Conservation (phyloP, 768 basidiomycete species). For the Pleurotus giganteus region DNA sequence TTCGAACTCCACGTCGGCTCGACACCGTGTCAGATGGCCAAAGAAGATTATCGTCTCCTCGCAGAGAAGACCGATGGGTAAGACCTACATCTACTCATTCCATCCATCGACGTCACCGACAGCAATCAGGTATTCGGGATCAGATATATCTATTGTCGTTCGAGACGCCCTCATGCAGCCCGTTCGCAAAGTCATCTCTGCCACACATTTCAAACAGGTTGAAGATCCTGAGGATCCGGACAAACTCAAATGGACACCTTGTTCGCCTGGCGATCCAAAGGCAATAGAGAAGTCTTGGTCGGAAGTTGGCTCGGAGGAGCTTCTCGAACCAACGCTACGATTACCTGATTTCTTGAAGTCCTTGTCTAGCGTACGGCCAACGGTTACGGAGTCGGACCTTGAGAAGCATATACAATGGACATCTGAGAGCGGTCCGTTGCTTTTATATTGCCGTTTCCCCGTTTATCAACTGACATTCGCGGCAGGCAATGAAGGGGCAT, state of each 20-base stretch:
- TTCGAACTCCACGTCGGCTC: slow-evolving; percentile 95
- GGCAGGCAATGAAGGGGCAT: too few species aligned
- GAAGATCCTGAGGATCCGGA: slow-evolving; percentile 21
- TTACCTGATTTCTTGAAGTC: slow-evolving; percentile 81
- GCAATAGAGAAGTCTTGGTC: slow-evolving; percentile 90
- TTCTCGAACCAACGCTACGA: slow-evolving; percentile 84
- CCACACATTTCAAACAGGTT: slow-evolving; percentile 88
- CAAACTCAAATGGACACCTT: slow-evolving; percentile 81
- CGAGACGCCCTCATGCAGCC: slow-evolving; percentile 99
- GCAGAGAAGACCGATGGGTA: slow-evolving; percentile 84
- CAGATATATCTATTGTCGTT: slow-evolving; percentile 92
- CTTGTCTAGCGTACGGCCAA: slow-evolving; percentile 76
- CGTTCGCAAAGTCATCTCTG: slow-evolving; percentile 91
- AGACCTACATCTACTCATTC: neutral
- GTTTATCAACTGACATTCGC: too few species aligned
- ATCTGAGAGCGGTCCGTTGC: slow-evolving; percentile 71
- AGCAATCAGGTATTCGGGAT: slow-evolving; percentile 67
- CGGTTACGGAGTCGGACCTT: slow-evolving; percentile 88
- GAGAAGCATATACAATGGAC: slow-evolving; percentile 83
- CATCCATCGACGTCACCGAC: neutral
- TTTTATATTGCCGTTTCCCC: too few species aligned
- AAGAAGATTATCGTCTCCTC: slow-evolving; percentile 76
- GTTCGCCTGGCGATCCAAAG: slow-evolving; percentile 87
- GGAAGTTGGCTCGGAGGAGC: slow-evolving; percentile 81
- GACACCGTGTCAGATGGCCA: slow-evolving; percentile 82